These are phyloP conservation scores for Pinus tabuliformis DNA, from an alignment of 75 land plant species.

Conservation along the genomic window DNA sequence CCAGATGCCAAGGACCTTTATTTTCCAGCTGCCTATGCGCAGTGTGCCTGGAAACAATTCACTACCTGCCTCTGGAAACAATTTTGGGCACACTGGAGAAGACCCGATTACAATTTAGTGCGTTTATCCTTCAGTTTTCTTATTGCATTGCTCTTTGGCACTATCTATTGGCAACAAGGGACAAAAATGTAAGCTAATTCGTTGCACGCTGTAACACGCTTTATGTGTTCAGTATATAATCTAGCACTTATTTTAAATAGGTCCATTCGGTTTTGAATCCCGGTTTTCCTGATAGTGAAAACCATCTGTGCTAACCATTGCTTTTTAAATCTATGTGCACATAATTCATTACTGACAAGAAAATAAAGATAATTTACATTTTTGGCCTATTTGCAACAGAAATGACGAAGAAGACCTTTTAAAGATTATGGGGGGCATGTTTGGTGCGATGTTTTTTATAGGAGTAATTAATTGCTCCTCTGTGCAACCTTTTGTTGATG, in stretches of 20 bases:
- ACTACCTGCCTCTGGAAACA: constrained; percentile 59
- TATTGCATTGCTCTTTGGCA: constrained; percentile 48
- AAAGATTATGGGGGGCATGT: constrained; percentile 35
- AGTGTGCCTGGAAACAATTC: constrained; percentile 26
- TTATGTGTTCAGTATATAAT: no score
- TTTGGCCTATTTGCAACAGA: constrained; percentile 9
- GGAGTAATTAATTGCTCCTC: constrained; percentile 32
- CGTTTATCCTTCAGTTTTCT: constrained; percentile 45
- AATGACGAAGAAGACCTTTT: constrained; percentile 15
- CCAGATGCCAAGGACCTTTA: constrained; percentile 40
- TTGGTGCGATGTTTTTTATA: constrained; percentile 28
- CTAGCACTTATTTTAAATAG: no score
- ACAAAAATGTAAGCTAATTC: constrained; percentile 39
- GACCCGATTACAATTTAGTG: constrained; percentile 63
- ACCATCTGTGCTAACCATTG: no score
- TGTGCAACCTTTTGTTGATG: constrained; percentile 41
- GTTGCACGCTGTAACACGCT: no score
- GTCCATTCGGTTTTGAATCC: no score
- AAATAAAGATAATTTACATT: neutral
- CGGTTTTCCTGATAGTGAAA: no score
- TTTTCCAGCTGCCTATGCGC: constrained; percentile 54
- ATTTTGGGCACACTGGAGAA: constrained; percentile 66
- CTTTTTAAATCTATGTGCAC: no score
- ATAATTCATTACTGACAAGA: no score
- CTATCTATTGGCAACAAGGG: constrained; percentile 62